A percentile compares a stretch with the other conserved stretches of the same genome.
Evolutionary conservation across 1,139 yeast genomes (phyloP).

Genomic region (Pichia cactophila): DNA sequence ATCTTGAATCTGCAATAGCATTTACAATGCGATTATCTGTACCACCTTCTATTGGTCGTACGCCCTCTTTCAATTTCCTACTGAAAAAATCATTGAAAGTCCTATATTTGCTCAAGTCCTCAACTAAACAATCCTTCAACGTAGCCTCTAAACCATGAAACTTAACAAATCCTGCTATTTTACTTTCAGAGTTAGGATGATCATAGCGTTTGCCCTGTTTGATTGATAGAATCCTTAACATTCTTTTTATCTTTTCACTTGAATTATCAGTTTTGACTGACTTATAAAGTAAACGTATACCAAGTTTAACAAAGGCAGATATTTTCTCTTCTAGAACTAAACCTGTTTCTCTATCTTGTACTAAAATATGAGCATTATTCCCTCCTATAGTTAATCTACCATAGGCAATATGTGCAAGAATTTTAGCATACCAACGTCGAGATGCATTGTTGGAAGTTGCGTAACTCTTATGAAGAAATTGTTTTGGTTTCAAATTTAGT

Average conservation of each 20-base stretch:
- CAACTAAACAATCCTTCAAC: constrained; percentile 54
- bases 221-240: constrained; percentile 58
- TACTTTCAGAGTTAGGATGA: constrained; percentile 51
- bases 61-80: constrained; percentile 62
- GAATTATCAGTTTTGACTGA: constrained; percentile 55
- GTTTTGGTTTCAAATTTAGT: constrained; percentile 34
- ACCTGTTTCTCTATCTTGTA: constrained; percentile 87
- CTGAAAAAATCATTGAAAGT: constrained; percentile 89
- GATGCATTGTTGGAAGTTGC: constrained; percentile 80
- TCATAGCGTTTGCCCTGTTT: constrained; percentile 87
- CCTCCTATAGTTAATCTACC: constrained; percentile 86
- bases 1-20: constrained; percentile 87
- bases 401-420: constrained; percentile 74
- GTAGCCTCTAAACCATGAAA: constrained; percentile 61
- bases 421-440: constrained; percentile 81
- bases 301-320: constrained; percentile 81
- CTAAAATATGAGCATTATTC: constrained; percentile 87
- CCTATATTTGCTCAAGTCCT: constrained; percentile 42
- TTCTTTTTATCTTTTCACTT: constrained; percentile 33
- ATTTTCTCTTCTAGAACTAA: constrained; percentile 85
- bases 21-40: constrained; percentile 34
- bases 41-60: constrained; percentile 63
- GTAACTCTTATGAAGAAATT: constrained; percentile 54
- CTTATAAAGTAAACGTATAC: constrained; percentile 75
- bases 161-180: constrained; percentile 69